These are phyloP conservation scores for Cladorrhinum samala DNA, from an alignment of 495 filamentous ascomycete genomes.

Conservation along the genomic window DNA sequence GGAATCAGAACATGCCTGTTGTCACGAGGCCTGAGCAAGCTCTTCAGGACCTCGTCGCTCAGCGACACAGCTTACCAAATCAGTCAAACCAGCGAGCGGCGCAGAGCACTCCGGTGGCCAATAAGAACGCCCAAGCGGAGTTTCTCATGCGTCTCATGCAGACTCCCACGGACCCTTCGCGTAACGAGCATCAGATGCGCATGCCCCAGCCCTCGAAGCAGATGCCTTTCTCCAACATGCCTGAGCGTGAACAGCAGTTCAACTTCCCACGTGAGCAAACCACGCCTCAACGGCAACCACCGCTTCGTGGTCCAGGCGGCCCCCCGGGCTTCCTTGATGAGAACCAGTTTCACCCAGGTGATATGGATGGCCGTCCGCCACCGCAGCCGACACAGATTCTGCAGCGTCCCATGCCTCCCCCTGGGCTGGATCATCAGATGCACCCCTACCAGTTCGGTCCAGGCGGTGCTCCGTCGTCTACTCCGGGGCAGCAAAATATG, in stretches of 20 bases:
- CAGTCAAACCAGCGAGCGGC: slow-evolving; percentile 31
- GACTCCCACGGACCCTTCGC: slow-evolving; percentile 38
- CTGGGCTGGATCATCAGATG: slow-evolving; percentile 46
- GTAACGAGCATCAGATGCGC: slow-evolving; percentile 31
- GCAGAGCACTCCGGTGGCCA: slow-evolving; percentile 34
- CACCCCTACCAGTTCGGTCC: slow-evolving; percentile 36
- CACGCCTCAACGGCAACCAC: slow-evolving; percentile 21
- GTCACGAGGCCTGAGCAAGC: slow-evolving; percentile 45
- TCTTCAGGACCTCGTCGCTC: slow-evolving; percentile 47
- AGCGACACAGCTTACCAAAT: slow-evolving; percentile 40
- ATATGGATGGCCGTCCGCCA: slow-evolving; percentile 31
- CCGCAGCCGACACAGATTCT: slow-evolving; percentile 48
- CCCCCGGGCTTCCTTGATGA: slow-evolving; percentile 39
- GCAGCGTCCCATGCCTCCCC: slow-evolving; percentile 48
- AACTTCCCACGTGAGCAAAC: slow-evolving; percentile 36
- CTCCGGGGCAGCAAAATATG: slow-evolving; percentile 27
- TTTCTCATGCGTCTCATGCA: slow-evolving; percentile 54
- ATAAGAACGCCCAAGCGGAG: slow-evolving; percentile 39
- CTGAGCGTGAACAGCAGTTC: slow-evolving; percentile 33
- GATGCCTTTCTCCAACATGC: slow-evolving; percentile 18
- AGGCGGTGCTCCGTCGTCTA: slow-evolving; percentile 5
- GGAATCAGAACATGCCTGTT: slow-evolving; percentile 32
- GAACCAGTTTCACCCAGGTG: slow-evolving; percentile 34
- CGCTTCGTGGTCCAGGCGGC: slow-evolving; percentile 23
- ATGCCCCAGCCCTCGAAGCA: slow-evolving; percentile 30